These are phyloP conservation scores for Barnettozyma botsteinii DNA, from an alignment of 805 yeast species.

Conservation along the genomic window DNA sequence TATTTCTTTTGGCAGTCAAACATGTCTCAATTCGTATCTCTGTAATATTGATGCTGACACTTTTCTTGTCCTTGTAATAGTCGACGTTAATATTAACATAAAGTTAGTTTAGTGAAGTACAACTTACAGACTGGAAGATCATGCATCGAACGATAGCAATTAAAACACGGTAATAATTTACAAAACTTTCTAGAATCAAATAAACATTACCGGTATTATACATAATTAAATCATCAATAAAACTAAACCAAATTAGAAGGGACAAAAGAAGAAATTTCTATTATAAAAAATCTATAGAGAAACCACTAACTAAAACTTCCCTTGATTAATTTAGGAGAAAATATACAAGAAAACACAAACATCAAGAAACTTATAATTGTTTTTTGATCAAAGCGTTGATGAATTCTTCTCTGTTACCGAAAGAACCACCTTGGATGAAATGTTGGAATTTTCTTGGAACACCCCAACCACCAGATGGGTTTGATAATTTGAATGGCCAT, in stretches of 20 bases:
- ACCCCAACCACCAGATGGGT: slow-evolving; percentile 98
- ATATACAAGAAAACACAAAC: background rate
- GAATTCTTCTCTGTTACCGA: slow-evolving; percentile 97
- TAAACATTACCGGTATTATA: slow-evolving; percentile 6
- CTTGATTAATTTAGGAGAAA: background rate
- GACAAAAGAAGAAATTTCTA: slow-evolving; percentile 2
- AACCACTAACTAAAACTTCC: background rate
- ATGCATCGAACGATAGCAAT: background rate
- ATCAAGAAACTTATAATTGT: slow-evolving; percentile 25
- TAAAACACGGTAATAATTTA: background rate
- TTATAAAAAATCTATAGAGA: background rate
- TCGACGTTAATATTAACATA: no score
- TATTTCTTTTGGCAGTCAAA: no score
- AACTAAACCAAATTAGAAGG: slow-evolving; percentile 1
- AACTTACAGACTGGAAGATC: background rate
- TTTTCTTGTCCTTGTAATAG: no score
- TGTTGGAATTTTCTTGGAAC: slow-evolving; percentile 94
- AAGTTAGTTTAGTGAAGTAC: no score
- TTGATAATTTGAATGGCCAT: slow-evolving; percentile 96
- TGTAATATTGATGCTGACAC: no score
- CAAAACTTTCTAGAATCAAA: background rate
- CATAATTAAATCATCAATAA: background rate
- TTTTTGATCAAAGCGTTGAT: slow-evolving; percentile 84
- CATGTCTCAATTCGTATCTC: no score
- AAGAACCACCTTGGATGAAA: slow-evolving; percentile 96